Base-by-base conservation (phyloP, 495 filamentous ascomycete genomes). In the Chaetomium fimeti region DNA sequence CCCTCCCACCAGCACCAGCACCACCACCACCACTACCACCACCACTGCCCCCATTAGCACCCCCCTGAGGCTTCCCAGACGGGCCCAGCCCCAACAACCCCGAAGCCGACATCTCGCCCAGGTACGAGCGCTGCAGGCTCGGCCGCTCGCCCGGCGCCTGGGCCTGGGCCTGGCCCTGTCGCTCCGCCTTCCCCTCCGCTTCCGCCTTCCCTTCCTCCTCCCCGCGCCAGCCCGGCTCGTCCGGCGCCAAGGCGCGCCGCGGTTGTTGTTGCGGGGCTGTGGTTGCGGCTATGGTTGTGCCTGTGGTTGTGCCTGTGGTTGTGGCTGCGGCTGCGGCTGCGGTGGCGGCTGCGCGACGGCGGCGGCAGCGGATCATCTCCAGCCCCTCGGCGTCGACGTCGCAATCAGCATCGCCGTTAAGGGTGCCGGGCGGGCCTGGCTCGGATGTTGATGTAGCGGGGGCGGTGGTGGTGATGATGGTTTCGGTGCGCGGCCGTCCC, bases 61-160 rank as follows among this genome's bases (percentile, higher is more conserved):
- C 20, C 47, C 3, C 3, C 48, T n/a, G n/a, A n/a, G n/a, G n/a
- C n/a, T n/a, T n/a, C n/a, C n/a, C n/a, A n/a, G n/a, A n/a, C n/a
- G n/a, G n/a, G n/a, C 7, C 48, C 20, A 47, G 3, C 20, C 9
- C 20, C 47, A 12, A 6, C 48, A 27, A 15, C 52, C 27, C 62
- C 18, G 59, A 68, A n/a, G 68, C 61, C 22, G 74, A 71, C 25
- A 66, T 65, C 53, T 68, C 64, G 55, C 40, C 63, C 16, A 63
- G 48, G 38, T 29, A 49, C 13, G 67, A 68, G 13, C 25, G 45
- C 38, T 65, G 63, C 18, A 63, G 12, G 51, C 68, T 72, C 13
- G 60, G 57, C 13, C 65, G 32, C 32, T 36, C 32, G 7, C 8
- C 1, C 61, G 53, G 56, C 70, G 32, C 66, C n/a, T n/a, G n/a